Evolutionary conservation across 306 rosid genomes (phyloP), one percentile per base, ranked within the genome.

Genomic region (Vigna mungo): DNA sequence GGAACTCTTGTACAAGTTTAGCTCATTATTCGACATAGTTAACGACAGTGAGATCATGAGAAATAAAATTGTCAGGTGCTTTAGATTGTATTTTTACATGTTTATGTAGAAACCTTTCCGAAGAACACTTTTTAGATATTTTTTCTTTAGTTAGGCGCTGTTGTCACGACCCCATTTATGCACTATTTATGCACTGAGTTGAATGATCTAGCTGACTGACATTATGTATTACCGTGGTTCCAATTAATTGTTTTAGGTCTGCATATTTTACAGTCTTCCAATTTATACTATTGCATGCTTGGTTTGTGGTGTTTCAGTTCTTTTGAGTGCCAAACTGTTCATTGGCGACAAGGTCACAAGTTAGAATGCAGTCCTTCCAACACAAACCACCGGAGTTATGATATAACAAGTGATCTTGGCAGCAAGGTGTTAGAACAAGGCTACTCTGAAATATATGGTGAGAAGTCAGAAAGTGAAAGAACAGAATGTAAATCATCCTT

Each of bases 291-390:
- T 17, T 17, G 14, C 49, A 32, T 15, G 3, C 71, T 83, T 55
- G 63, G 36, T 56, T 73, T 85, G 18, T 15, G 79, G 61, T 74
- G 39, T 90, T 89, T 56, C 83, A 94, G 98, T 85, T 90, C 98
- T 37, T 89, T 89, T 39, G 84, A 87, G 86, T 95, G 98, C 80
- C 97, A 95, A 88, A 89, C 92, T 21, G 68, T 87, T 77, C 98
- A 95, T 80, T 95, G 97, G 99, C 89, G 94, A 49, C 97, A 87
- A 85, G 99, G 99, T 41, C 97, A 95, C 87, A 95, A 84, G 84
- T 90, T 84, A 32, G 92, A 95, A 48, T 95, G 99, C 68, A 88
- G 27, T 69, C 96, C 96, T 82, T 87, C 88, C 27, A 78, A 30
- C 68, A 65, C 18, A 52, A 34, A 55, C 63, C 59, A 74, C 18